These are phyloP conservation scores for Casaregolazyma suthepensis DNA, from an alignment of 1,139 yeast genomes.

Conservation along the genomic window DNA sequence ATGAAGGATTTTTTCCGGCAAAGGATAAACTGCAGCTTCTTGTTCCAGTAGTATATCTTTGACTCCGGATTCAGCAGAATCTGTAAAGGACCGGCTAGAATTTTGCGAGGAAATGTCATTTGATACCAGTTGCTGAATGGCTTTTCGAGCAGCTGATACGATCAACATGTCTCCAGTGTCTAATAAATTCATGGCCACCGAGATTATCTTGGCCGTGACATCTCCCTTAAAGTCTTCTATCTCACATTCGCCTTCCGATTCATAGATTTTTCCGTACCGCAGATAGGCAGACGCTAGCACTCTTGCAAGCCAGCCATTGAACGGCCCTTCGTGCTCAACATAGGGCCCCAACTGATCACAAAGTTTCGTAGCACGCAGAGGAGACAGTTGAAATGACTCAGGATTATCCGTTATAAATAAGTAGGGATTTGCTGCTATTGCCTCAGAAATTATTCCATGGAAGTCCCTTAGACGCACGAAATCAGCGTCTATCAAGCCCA, in stretches of 20 bases:
- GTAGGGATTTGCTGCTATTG: not conserved
- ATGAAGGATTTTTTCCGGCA: slow-evolving; percentile 3
- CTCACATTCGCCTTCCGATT: not conserved
- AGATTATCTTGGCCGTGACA: not conserved
- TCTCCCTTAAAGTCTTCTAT: not conserved
- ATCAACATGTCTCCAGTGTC: slow-evolving; percentile 3
- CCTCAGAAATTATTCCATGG: not conserved
- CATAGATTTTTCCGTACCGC: not conserved
- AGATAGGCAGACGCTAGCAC: slow-evolving; percentile 1
- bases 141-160: slow-evolving; percentile 3
- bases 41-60: not conserved
- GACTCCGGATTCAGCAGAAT: not conserved
- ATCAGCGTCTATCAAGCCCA: not conserved
- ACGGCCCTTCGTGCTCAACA: not conserved
- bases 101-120: not conserved
- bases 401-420: not conserved
- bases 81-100: not conserved
- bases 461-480: not conserved
- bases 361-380: not conserved
- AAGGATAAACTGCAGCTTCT: not conserved
- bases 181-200: not conserved
- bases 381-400: not conserved
- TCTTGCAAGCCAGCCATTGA: slow-evolving; percentile 5
- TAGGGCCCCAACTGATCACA: not conserved
- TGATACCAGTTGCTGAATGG: not conserved